Conservation (phyloP, 1,284 basidiomycete genomes). For the Irpex lacteus region DNA sequence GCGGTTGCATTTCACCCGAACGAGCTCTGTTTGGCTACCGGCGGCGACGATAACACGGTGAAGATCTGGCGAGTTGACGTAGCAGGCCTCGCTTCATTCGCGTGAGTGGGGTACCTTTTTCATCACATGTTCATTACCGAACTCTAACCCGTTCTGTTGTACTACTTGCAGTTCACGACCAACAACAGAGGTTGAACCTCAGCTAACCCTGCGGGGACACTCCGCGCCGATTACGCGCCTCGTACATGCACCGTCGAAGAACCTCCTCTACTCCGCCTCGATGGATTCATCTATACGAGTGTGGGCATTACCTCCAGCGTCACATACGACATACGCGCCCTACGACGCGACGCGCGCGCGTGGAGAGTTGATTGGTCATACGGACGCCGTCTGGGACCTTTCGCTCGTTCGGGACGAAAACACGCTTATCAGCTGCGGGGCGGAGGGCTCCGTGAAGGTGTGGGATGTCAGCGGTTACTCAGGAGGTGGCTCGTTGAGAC, state of each 20-base stretch:
- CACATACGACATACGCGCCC: slow-evolving; percentile 83
- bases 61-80: slow-evolving; percentile 94
- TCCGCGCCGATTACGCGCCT: slow-evolving; percentile 90
- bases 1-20: slow-evolving; percentile 86
- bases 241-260: slow-evolving; percentile 75
- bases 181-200: slow-evolving; percentile 84
- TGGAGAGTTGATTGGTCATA: slow-evolving; percentile 86
- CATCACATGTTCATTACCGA: slow-evolving; percentile 4
- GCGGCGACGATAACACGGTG: slow-evolving; percentile 92
- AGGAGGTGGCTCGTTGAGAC: slow-evolving; percentile 55
- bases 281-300: slow-evolving; percentile 91
- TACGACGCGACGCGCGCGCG: slow-evolving; percentile 77
- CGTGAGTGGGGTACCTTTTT: slow-evolving; percentile 44
- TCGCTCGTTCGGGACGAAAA: slow-evolving; percentile 74
- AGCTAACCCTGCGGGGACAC: slow-evolving; percentile 91
- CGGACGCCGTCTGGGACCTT: slow-evolving; percentile 95
- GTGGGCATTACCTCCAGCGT: slow-evolving; percentile 76
- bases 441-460: slow-evolving; percentile 90
- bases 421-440: slow-evolving; percentile 84
- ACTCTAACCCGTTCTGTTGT: slow-evolving; percentile 9
- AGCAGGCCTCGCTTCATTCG: slow-evolving; percentile 63
- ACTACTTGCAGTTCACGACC: slow-evolving; percentile 46
- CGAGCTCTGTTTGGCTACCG: slow-evolving; percentile 83
- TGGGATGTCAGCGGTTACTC: slow-evolving; percentile 80
- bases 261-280: slow-evolving; percentile 87